phyloP scores from a whole-genome alignment of 208 protist genomes.

The Cochliopodium minus region DNA sequence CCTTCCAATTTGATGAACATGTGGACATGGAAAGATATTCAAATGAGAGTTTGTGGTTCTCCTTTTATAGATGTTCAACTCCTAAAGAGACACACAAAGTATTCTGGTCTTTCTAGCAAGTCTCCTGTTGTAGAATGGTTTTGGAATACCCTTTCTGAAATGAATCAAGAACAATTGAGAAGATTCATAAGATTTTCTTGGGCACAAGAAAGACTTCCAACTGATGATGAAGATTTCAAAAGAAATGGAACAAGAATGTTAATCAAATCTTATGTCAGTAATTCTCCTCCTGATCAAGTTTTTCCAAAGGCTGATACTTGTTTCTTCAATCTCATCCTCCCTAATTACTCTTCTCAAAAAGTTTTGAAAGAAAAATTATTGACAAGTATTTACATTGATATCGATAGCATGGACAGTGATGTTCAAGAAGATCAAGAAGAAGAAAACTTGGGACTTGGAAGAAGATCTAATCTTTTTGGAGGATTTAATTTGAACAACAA shows the following conservation, averaged over 20 bases:
- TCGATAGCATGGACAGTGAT: too few relatives aligned
- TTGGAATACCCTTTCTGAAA: constrained; percentile 56
- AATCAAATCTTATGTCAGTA: too few relatives aligned
- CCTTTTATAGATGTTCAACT: constrained; percentile 60
- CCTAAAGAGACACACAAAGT: constrained; percentile 48
- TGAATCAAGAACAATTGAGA: constrained; percentile 49
- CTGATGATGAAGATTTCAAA: too few relatives aligned
- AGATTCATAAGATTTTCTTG: constrained; percentile 70
- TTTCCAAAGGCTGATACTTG: constrained; percentile 72
- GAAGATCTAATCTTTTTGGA: too few relatives aligned
- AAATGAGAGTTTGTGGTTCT: constrained; percentile 58
- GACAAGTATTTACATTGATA: too few relatives aligned
- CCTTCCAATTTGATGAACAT: constrained; percentile 55
- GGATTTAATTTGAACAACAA: too few relatives aligned
- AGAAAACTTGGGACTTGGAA: too few relatives aligned
- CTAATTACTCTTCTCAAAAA: constrained; percentile 52
- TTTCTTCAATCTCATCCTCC: constrained; percentile 73
- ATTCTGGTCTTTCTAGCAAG: constrained; percentile 54
- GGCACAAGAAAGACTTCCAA: constrained; percentile 56
- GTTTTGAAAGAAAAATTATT: constrained; percentile 71
- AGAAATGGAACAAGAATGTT: too few relatives aligned
- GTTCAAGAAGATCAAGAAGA: too few relatives aligned
- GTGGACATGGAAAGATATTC: constrained; percentile 57
- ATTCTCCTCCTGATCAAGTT: constrained; percentile 34
- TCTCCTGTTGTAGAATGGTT: constrained; percentile 59